Base-by-base conservation (phyloP, 208 protist species). In the Wallacemonas rigidus region DNA sequence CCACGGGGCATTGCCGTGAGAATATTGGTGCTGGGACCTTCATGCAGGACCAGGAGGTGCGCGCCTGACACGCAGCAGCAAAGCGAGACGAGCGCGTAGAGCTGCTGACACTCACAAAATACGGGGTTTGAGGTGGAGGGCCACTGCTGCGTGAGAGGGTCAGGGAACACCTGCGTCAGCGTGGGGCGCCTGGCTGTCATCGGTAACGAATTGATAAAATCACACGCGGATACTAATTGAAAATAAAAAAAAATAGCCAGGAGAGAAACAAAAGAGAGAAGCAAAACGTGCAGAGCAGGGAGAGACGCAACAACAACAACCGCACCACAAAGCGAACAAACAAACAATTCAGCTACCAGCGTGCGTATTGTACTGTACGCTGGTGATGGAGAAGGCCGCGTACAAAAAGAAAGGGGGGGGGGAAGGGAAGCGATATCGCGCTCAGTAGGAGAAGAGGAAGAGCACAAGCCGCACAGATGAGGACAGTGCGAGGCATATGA, bases 1-100 rank as follows among this genome's bases (percentile, higher is more conserved):
- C 91, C 88, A 17, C 90, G 91, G 5, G 88, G 85, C 87, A 93
- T 96, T 2, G 84, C 92, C 0, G 87, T 89, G 41, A 92, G 78
- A 65, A 87, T 83, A 75, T 82, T 86, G n/a, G 58, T 87, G 61
- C 67, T 73, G 38, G 80, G 61, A 15, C 78, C 72, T 40, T 96
- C 88, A 55, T 92, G 84, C 40, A 94, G 76, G 9, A 96, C 88
- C 56, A 96, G 85, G 40, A 95, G 81, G 62, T 96, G 92, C 1
- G 89, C 79, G 35, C 81, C 77, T 38, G 89, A 88, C 9, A 95
- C 70, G 58, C 89, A 96, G 81, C 92, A 95, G 80, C 89, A 94
- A 35, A 95, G 69, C 41, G 80, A 87, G 26, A 95, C 92, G 1
- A 96, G 87, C 11, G 82, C 82, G 75, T 96, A 96, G 17, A 96